phyloP scores from a whole-genome alignment of 441 rosid species.

The Geranium incanum region DNA sequence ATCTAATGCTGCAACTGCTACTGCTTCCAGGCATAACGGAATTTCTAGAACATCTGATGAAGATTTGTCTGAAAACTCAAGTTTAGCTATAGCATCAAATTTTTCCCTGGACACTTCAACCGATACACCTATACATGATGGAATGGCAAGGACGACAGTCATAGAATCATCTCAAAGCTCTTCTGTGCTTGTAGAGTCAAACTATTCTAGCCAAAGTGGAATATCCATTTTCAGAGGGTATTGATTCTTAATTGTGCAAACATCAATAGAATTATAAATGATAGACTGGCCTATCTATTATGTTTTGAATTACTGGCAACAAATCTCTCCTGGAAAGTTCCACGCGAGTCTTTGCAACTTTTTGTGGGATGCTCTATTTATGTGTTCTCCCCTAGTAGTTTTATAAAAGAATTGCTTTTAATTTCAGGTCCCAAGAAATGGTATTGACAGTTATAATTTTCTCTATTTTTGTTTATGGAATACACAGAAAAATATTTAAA shows the following conservation, averaged over 20 bases:
- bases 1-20: slow-evolving; percentile 33
- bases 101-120: background rate
- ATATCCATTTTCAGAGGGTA: slow-evolving; percentile 78
- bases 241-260: slow-evolving; percentile 19
- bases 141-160: background rate
- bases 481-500: background rate
- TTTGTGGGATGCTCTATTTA: background rate
- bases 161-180: background rate
- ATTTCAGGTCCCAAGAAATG: background rate
- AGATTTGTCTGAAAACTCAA: slow-evolving; percentile 31
- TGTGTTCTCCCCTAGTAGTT: background rate
- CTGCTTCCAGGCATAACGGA: slow-evolving; percentile 27
- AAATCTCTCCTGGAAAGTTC: background rate
- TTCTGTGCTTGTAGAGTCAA: slow-evolving; percentile 25
- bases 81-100: slow-evolving; percentile 27
- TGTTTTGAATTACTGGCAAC: background rate
- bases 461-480: background rate
- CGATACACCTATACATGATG: background rate
- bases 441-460: no score
- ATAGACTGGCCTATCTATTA: background rate
- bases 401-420: background rate
- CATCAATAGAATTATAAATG: slow-evolving; percentile 5
- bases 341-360: background rate
- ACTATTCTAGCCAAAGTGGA: slow-evolving; percentile 38
- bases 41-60: slow-evolving; percentile 32